Evolutionary conservation across 78 protist species (phyloP), one percentile per base, ranked within the genome.

Genomic region (Dictyostelium firmibasis): DNA sequence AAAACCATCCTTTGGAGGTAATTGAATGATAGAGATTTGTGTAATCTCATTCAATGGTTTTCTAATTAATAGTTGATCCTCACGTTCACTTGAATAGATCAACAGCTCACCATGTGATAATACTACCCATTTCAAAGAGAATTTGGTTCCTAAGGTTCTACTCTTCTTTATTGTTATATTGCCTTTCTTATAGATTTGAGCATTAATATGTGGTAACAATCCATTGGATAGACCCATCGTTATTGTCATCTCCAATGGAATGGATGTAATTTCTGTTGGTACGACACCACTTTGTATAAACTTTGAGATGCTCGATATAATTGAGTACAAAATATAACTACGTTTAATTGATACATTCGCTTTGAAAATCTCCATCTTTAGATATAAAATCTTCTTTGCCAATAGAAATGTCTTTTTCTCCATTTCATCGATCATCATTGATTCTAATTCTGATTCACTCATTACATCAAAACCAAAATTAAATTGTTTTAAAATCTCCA

Each of bases 221-320:
- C 94, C 57, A 6, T 64, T 41, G 4, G 60, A 10, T 25, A 36
- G 11, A 2, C 94, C 82, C 87, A 89, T 81, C 43, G 94, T 81
- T 35, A 89, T 89, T 31, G 88, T 89, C 94, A 89, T 89, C 53
- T 81, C 94, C 5, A 89, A 13, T 81, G 94, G 94, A n/a, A 88
- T 88, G 4, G 94, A n/a, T 10, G 36, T 47, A 4, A 89, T 78
- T 35, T 89, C 87, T 20, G 16, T 27, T 70, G 94, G 94, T 33
- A 36, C 3, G 1, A 69, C 53, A 47, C 74, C 36, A 4, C 82
- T 69, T 70, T n/a, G 29, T 23, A 81, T 18, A 50, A 50, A 88
- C 33, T 85, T 29, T 14, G 72, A 23, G n/a, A 89, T 81, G 16
- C 25, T 60, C 2, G 50, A 43, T n/a, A 89, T 89, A 18, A 89